Base-by-base conservation (phyloP, 805 yeast species). In the Cyberlindnera veronae region DNA sequence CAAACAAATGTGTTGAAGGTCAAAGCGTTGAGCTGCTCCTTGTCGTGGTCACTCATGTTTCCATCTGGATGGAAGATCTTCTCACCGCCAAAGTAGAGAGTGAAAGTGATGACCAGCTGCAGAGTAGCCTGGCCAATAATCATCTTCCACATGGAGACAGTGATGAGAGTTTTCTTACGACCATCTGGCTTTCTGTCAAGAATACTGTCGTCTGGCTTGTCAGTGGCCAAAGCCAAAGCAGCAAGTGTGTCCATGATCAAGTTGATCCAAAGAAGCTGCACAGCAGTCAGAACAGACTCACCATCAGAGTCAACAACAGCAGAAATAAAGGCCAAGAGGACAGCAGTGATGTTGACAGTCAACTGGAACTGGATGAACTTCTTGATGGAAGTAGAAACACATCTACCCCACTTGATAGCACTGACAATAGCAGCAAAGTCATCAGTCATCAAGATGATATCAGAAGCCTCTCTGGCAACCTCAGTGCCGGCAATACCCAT, bases 401-500 rank as follows among this genome's bases (percentile, higher is more conserved):
- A 90, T 64, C 99, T 77, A 39, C 99, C 99, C 99, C 99, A 93
- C 64, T 88, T 86, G 55, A 93, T 86, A 17, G 99, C 99, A 61
- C 87, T 86, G 33, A 93, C 98, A 63, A 93, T 93, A 31, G 95
- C 90, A 5, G 87, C 71, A 59, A 93, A 93, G 67, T 93, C 95
- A 66, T 93, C 96, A 33, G 91, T 90, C 93, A 87, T 87, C 48
- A 87, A 72, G 51, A 87, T 86, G 52, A 87, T 87, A 65, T 87
- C 95, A 9, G 91, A 86, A 7, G 99, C 99, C 61, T 93, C 99
- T 62, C 96, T 79, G 9, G 99, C 99, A 46, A 93, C 98, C 65
- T 93, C 99, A 2, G 99, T 93, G 50, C 99, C 99, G 8, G 95
- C 76, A 45, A 90, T 87, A 50, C 99, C 99, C 99, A 93, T 93